Base-by-base conservation (phyloP, 495 filamentous ascomycete genomes). In the Cercophora newfieldiana region DNA sequence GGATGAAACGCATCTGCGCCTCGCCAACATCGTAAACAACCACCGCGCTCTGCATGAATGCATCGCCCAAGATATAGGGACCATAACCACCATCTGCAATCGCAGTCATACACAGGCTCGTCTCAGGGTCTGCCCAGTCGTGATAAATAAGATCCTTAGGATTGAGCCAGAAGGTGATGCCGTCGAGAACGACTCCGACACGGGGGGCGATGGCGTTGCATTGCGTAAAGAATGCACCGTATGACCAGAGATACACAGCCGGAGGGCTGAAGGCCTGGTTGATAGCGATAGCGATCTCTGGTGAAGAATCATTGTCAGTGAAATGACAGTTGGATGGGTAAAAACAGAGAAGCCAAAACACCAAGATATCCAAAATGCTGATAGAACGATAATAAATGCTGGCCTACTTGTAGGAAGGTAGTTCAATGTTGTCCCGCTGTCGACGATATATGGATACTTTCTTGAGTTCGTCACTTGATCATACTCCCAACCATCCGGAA, bases 21-120 rank as follows among this genome's bases (percentile, higher is more conserved):
- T 75, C 76, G 8, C 85, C 87, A 53, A 90, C 77, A 76, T 90
- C 86, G 69, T 87, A 89, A 8, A 88, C 83, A 0, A 80, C 79
- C 16, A 91, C 70, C 0, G 89, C 87, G 68, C 85, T 88, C 73
- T 87, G 88, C 78, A 89, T 77, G 68, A 89, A 91, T 0, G 80
- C 79, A 66, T 86, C 84, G 1, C 88, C 88, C 21, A 92, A 66
- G 24, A 91, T 86, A 64, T 77, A 82, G 10, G 78, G 75, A 30
- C 81, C 81, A 6, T 71, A 72, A 0, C 76, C 82, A 19, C 77
- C 78, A 56, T 71, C 74, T 19, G 72, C 70, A 57, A 86, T 79
- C 8, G 78, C 77, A 0, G 81, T 79, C 65, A 85, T 82, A 64
- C 87, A 88, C 1, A 80, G 54, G 7, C 70, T 75, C 0, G 76